These are phyloP conservation scores for Lotus japonicus DNA, from an alignment of 306 rosid genomes.

Conservation along the genomic window DNA sequence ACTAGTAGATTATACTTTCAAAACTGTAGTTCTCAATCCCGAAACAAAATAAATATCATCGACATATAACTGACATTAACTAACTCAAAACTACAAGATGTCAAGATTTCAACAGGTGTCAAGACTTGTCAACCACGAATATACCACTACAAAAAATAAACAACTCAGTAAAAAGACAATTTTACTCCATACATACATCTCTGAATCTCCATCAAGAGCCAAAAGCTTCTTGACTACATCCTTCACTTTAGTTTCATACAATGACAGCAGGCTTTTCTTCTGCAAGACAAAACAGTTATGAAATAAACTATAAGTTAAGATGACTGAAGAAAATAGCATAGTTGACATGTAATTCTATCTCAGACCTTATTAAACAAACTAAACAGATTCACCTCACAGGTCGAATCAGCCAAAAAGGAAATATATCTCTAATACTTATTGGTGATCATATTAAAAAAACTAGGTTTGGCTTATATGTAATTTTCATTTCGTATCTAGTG, in stretches of 20 bases:
- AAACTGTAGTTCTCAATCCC: neutral
- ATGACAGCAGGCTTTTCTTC: constrained; percentile 64
- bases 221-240: constrained; percentile 59
- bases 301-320: constrained; percentile 15
- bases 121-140: neutral
- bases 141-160: neutral
- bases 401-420: constrained; percentile 7
- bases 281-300: constrained; percentile 42
- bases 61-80: neutral
- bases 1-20: neutral
- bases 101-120: neutral
- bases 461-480: neutral
- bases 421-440: neutral
- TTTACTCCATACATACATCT: constrained; percentile 48
- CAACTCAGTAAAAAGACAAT: neutral
- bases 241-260: constrained; percentile 74
- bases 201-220: constrained; percentile 55
- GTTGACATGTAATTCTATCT: constrained; percentile 2
- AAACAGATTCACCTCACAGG: neutral
- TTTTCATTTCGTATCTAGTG: neutral
- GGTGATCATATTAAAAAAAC: constrained; percentile 7
- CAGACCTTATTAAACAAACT: neutral
- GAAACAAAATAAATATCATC: constrained; percentile 10
- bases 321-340: constrained; percentile 10
- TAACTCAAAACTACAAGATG: neutral